Evolutionary conservation across 345 rosid species (phyloP).

Genomic region (Limnanthes douglasii): DNA sequence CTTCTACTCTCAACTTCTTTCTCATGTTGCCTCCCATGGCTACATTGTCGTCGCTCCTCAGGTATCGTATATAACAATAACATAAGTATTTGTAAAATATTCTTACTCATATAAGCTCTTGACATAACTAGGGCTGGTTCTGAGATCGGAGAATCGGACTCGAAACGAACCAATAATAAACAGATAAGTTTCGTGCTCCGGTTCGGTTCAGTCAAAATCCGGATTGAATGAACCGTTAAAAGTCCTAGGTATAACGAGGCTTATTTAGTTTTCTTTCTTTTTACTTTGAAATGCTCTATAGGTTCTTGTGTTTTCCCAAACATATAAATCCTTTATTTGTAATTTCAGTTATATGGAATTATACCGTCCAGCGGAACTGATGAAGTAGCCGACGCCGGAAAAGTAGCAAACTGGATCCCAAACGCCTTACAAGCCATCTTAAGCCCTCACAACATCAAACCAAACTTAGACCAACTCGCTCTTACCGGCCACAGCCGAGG

Average conservation of each 20-base stretch:
- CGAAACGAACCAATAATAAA: too few relatives aligned
- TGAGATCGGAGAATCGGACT: too few relatives aligned
- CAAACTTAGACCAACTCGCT: constrained; percentile 5
- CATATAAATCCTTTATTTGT: neutral
- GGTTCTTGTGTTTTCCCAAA: too few relatives aligned
- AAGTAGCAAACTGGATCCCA: constrained; percentile 9
- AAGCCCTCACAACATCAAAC: constrained; percentile 8
- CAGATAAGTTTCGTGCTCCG: too few relatives aligned
- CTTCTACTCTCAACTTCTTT: constrained; percentile 12
- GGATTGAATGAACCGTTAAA: too few relatives aligned
- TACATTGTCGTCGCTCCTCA: constrained; percentile 17
- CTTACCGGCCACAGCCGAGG: constrained; percentile 16
- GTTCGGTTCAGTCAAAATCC: too few relatives aligned
- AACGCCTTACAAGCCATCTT: constrained; percentile 8
- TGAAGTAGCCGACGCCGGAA: constrained; percentile 16
- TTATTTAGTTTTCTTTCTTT: neutral
- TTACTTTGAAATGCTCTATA: neutral
- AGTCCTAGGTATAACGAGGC: too few relatives aligned
- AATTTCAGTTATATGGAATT: constrained; percentile 8
- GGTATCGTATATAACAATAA: too few relatives aligned
- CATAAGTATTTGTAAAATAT: too few relatives aligned
- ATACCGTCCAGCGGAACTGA: constrained; percentile 11
- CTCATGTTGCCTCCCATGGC: constrained; percentile 19
- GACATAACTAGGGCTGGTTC: too few relatives aligned
- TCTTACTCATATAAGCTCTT: too few relatives aligned